Base-by-base conservation (phyloP, 2,329 filamentous ascomycete genomes). In the Hymenoscyphus fraxineus region DNA sequence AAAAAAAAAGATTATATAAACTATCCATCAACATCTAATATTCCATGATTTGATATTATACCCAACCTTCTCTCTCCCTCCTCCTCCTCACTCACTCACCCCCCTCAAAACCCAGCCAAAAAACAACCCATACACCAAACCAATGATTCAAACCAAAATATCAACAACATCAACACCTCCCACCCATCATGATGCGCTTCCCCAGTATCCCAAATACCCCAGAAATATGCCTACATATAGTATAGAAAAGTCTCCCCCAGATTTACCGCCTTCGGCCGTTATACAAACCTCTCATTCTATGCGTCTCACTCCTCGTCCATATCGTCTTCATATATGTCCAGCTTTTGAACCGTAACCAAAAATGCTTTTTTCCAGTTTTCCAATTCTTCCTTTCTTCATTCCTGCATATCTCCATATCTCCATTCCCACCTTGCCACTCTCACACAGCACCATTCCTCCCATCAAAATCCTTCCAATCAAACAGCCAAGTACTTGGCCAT, bases 401-500 rank as follows among this genome's bases (percentile, higher is more conserved):
- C 19, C 12, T 51, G 22, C 22, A 27, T 27, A 27, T 27, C 22
- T 22, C 9, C 47, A 4, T 19, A 4, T 27, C 19, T 12, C 19
- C n/a, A 1, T 10, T 22, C 7, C 19, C 44, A 3, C 19, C 47
- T 10, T 22, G 6, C 3, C 19, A 22, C 12, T 9, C 32, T 22
- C 47, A 10, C 19, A 22, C 1, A 3, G 3, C 1, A 22, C 22
- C 12, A 9, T 6, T 51, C 10, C 9, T 22, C 9, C 47, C 12
- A 12, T 22, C 10, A 9, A 19, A 3, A 22, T 22, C 6, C 7
- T 22, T 10, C 44, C 12, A 44, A n/a, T 70, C 51, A 73, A 47
- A 72, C 68, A 38, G 68, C 67, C 51, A 73, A 67, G 64, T 70
- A 72, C 62, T 67, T 69, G n/a, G 68, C 69, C 54, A 72, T 60